Percentiles rank a stretch among this genome's conserved stretches.
These are phyloP conservation scores for Monosporozyma aquatica DNA, from an alignment of 805 yeast species.

Conservation along the genomic window DNA sequence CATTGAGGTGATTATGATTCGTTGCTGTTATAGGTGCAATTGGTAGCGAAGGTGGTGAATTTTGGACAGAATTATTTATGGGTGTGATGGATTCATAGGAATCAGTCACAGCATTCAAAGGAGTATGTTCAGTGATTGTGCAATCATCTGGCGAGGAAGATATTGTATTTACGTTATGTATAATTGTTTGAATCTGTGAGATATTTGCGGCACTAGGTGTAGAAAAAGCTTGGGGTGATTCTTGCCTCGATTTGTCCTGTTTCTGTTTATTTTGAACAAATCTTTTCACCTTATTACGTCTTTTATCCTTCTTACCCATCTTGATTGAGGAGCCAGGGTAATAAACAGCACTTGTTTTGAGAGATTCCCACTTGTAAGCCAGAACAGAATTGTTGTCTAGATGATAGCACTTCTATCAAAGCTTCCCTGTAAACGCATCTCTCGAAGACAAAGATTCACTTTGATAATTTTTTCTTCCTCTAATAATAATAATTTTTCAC, in stretches of 20 bases:
- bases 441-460: too few relatives aligned
- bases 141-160: not conserved
- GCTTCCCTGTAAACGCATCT: too few relatives aligned
- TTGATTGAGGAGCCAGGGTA: too few relatives aligned
- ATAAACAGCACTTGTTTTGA: too few relatives aligned
- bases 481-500: too few relatives aligned
- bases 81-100: constrained; percentile 1
- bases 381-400: too few relatives aligned
- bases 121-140: constrained; percentile 1
- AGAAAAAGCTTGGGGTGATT: not conserved
- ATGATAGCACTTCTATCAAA: too few relatives aligned
- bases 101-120: not conserved
- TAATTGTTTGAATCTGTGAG: not conserved
- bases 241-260: not conserved
- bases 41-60: not conserved
- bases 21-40: not conserved
- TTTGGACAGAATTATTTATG: not conserved
- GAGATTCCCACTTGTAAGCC: too few relatives aligned
- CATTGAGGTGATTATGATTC: too few relatives aligned
- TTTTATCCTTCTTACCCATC: constrained; percentile 15
- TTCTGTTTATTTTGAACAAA: constrained; percentile 7
- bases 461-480: too few relatives aligned
- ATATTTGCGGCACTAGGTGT: not conserved
- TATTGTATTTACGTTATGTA: not conserved
- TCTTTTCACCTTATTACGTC: constrained; percentile 11